Conservation (phyloP, 106 monocot genomes). For the Alisma plantagoaquatica region DNA sequence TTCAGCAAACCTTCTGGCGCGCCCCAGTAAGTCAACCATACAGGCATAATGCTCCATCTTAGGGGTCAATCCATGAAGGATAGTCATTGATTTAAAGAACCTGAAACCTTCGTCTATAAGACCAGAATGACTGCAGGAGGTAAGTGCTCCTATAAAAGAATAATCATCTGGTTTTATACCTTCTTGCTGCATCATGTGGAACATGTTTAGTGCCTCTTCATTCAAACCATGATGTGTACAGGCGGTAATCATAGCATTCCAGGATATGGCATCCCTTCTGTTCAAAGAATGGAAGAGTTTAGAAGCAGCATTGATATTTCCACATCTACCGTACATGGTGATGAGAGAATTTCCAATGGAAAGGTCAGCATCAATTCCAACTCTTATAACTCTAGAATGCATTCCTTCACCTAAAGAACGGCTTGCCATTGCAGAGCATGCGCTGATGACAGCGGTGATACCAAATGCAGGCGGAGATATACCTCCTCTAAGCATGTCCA, state of each 20-base stretch:
- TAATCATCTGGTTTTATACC: conserved; percentile 40
- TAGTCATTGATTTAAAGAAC: conserved; percentile 44
- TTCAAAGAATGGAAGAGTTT: conserved; percentile 30
- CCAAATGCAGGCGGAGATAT: conserved; percentile 13
- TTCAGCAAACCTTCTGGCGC: conserved; percentile 38
- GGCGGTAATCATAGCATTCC: conserved; percentile 55
- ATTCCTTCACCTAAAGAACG: conserved; percentile 32
- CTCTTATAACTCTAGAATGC: conserved; percentile 30
- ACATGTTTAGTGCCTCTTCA: conserved; percentile 28
- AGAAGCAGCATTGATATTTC: conserved; percentile 25
- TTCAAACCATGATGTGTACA: conserved; percentile 47
- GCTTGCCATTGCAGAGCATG: conserved; percentile 29
- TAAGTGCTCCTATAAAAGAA: conserved; percentile 46
- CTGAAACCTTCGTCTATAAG: conserved; percentile 33
- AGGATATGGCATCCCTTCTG: conserved; percentile 33
- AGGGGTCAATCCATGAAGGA: conserved; percentile 27
- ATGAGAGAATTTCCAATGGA: conserved; percentile 55
- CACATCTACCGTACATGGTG: conserved; percentile 71
- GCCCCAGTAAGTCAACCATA: conserved; percentile 59
- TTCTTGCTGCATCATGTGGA: conserved; percentile 37
- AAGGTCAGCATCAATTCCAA: conserved; percentile 22
- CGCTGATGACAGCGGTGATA: conserved; percentile 25
- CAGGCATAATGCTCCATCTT: conserved; percentile 59
- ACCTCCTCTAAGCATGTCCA: conserved; percentile 25
- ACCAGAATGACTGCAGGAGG: conserved; percentile 40